Evolutionary conservation across 768 basidiomycete species (phyloP).

Genomic region (Suillus fuscotomentosus): DNA sequence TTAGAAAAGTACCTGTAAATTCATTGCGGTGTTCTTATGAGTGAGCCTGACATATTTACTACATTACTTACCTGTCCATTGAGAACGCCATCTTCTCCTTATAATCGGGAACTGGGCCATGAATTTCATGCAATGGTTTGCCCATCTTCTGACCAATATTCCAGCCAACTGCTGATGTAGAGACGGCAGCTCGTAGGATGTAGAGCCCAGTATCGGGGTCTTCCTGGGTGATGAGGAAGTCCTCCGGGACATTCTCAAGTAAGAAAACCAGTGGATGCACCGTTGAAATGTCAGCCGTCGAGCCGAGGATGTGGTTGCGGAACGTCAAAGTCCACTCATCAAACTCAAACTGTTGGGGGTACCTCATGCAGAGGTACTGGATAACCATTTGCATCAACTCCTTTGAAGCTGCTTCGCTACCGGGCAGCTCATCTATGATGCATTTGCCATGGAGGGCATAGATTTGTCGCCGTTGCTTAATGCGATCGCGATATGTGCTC

Average conservation of each 20-base stretch:
- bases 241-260: slow-evolving; percentile 52
- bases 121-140: slow-evolving; percentile 44
- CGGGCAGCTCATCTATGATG: slow-evolving; percentile 46
- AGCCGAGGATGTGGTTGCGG: slow-evolving; percentile 41
- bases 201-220: slow-evolving; percentile 45
- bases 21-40: background rate
- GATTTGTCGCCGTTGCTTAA: slow-evolving; percentile 41
- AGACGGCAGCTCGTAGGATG: slow-evolving; percentile 42
- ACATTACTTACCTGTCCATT: slow-evolving; percentile 41
- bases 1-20: slow-evolving; percentile 44
- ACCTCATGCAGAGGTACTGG: slow-evolving; percentile 55
- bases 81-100: slow-evolving; percentile 47
- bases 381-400: slow-evolving; percentile 58
- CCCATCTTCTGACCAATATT: slow-evolving; percentile 48
- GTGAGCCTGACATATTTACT: background rate
- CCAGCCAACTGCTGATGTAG: slow-evolving; percentile 50
- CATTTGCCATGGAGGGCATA: slow-evolving; percentile 37
- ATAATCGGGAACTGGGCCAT: slow-evolving; percentile 48
- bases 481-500: slow-evolving; percentile 44
- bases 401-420: slow-evolving; percentile 45
- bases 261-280: slow-evolving; percentile 42
- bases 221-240: slow-evolving; percentile 43
- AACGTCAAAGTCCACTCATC: slow-evolving; percentile 36
- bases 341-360: slow-evolving; percentile 50
- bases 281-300: slow-evolving; percentile 24